Evolutionary conservation across 2,329 filamentous ascomycete species (phyloP).

Genomic region (Curvularia eragrostidis): DNA sequence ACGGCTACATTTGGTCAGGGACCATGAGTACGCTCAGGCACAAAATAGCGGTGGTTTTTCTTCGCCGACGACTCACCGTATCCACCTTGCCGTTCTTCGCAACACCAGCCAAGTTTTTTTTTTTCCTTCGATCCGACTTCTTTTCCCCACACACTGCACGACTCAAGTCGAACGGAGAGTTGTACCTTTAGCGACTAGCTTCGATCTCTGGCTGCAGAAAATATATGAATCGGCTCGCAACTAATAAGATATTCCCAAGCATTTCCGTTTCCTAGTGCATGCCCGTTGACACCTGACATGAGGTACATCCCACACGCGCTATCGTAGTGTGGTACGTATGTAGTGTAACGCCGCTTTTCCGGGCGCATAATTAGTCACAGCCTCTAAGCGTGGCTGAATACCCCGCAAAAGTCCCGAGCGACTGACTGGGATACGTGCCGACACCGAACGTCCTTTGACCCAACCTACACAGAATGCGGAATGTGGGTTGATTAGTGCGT

Average conservation of each 20-base stretch:
- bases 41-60: neutral
- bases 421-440: slow-evolving; percentile 13
- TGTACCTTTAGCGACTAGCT: slow-evolving; percentile 19
- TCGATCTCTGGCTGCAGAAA: slow-evolving; percentile 4
- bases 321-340: neutral
- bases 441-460: slow-evolving; percentile 11
- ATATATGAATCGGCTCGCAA: slow-evolving; percentile 11
- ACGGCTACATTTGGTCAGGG: slow-evolving; percentile 34
- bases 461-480: neutral
- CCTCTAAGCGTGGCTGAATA: slow-evolving; percentile 22
- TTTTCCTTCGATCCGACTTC: slow-evolving; percentile 3
- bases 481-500: neutral
- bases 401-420: slow-evolving; percentile 18
- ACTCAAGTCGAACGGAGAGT: slow-evolving; percentile 10
- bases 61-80: slow-evolving; percentile 12
- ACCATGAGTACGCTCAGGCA: neutral
- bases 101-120: slow-evolving; percentile 18
- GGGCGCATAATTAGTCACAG: slow-evolving; percentile 7
- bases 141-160: slow-evolving; percentile 12
- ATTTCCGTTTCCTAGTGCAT: slow-evolving; percentile 23
- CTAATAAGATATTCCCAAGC: neutral
- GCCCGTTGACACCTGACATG: slow-evolving; percentile 26
- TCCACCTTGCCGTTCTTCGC: slow-evolving; percentile 2
- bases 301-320: neutral
- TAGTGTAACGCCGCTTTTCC: neutral